These are phyloP conservation scores for Picea engelmannii DNA, from an alignment of 83 land plant species.

Conservation along the genomic window DNA sequence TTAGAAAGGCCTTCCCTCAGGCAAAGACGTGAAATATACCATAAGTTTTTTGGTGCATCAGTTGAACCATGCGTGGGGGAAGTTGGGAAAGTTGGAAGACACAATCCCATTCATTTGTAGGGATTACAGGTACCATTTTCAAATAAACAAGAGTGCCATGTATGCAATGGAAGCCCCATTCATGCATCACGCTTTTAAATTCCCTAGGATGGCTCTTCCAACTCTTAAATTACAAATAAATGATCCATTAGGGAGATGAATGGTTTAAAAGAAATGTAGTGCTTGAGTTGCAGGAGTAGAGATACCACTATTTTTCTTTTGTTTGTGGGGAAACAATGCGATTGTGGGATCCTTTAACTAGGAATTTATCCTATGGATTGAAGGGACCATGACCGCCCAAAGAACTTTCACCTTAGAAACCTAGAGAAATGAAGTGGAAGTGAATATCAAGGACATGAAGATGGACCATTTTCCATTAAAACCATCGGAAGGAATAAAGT, in stretches of 20 bases:
- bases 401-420: conserved; percentile 25
- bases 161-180: conserved; percentile 71
- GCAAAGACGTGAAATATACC: conserved; percentile 59
- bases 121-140: conserved; percentile 58
- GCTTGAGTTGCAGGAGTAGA: conserved; percentile 20
- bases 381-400: conserved; percentile 18
- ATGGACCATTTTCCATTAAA: conserved; percentile 40
- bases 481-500: conserved; percentile 50
- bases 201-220: conserved; percentile 79
- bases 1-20: conserved; percentile 61
- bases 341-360: conserved; percentile 47
- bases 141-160: conserved; percentile 67
- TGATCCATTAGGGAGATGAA: not conserved
- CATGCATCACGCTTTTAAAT: conserved; percentile 75
- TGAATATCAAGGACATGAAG: conserved; percentile 31
- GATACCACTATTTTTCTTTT: conserved; percentile 42
- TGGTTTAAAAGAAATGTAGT: not conserved
- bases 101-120: conserved; percentile 53
- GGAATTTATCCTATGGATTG: conserved; percentile 29
- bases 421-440: conserved; percentile 40
- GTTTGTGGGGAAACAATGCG: conserved; percentile 64
- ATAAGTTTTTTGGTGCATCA: conserved; percentile 54
- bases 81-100: conserved; percentile 46
- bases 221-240: conserved; percentile 12
- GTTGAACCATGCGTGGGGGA: conserved; percentile 27